Percentiles rank a stretch among this genome's conserved stretches.
Evolutionary conservation across 139 green algal species (phyloP).

Genomic region (Coelastrella sp.): DNA sequence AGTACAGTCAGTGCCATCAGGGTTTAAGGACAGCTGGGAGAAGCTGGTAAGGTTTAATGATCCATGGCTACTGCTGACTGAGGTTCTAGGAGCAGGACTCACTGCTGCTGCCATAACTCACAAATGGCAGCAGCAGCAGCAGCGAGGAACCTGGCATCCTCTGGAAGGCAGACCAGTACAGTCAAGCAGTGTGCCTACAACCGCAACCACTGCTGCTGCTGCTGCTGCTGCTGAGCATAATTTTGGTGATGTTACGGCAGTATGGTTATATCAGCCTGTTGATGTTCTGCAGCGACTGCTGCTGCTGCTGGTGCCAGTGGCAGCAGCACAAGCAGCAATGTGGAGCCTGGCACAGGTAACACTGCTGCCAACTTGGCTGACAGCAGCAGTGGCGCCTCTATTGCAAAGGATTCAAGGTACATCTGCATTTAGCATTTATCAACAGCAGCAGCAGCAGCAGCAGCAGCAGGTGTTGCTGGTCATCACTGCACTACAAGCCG

Average conservation of each 20-base stretch:
- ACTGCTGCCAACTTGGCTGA: not conserved
- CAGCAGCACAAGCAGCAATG: slow-evolving; percentile 32
- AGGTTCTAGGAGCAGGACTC: slow-evolving; percentile 27
- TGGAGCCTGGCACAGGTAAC: not conserved
- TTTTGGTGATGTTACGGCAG: not conserved
- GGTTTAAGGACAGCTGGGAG: too few relatives aligned
- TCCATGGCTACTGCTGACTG: slow-evolving; percentile 24
- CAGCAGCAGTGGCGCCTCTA: not conserved
- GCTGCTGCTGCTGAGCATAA: not conserved
- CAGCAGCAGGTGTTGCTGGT: slow-evolving; percentile 17
- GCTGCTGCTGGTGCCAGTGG: slow-evolving; percentile 21
- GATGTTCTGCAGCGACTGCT: slow-evolving; percentile 12
- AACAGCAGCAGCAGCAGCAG: not conserved
- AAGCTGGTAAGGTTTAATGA: not conserved
- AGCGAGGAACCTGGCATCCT: too few relatives aligned
- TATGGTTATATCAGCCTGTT: not conserved
- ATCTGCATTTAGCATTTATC: not conserved
- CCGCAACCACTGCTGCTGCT: not conserved
- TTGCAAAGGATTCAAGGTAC: slow-evolving; percentile 15
- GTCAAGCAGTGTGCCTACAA: not conserved
- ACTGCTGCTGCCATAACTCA: not conserved
- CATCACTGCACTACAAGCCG: too few relatives aligned
- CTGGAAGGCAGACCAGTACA: too few relatives aligned
- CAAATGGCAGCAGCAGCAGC: slow-evolving; percentile 33
- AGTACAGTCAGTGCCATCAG: too few relatives aligned